Percentiles rank a stretch among this genome's conserved stretches.
Evolutionary conservation across 441 rosid species (phyloP).

Genomic region (Gossypium laxum): DNA sequence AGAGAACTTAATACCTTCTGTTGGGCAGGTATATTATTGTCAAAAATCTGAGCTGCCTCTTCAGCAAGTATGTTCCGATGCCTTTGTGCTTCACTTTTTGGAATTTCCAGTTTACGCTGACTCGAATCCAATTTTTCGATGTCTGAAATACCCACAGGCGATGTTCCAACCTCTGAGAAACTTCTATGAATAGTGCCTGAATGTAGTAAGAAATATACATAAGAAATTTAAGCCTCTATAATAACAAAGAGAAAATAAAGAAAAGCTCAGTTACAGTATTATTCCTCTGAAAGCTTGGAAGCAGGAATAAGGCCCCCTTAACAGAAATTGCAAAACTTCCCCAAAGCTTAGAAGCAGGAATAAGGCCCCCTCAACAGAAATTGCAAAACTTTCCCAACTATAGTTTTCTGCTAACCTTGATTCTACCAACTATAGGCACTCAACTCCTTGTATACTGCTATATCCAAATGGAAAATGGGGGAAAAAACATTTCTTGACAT

Average conservation of each 20-base stretch:
- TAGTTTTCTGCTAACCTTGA: not conserved
- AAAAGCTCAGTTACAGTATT: not conserved
- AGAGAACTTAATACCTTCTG: slow-evolving; percentile 45
- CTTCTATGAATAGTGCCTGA: slow-evolving; percentile 33
- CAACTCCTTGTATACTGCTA: not conserved
- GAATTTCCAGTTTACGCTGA: slow-evolving; percentile 47
- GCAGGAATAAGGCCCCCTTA: not conserved
- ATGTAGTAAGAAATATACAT: slow-evolving; percentile 9
- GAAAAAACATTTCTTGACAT: slow-evolving; percentile 9
- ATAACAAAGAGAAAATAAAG: slow-evolving; percentile 6
- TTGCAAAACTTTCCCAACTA: not conserved
- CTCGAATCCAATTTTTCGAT: slow-evolving; percentile 32
- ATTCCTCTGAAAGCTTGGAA: slow-evolving; percentile 1
- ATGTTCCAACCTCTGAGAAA: slow-evolving; percentile 28
- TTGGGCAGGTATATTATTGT: slow-evolving; percentile 54
- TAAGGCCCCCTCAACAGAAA: not conserved
- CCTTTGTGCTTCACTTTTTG: slow-evolving; percentile 58
- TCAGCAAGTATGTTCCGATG: slow-evolving; percentile 48
- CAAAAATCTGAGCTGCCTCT: slow-evolving; percentile 73
- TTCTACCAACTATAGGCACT: not conserved
- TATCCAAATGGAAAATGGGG: not conserved
- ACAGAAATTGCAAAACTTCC: not conserved
- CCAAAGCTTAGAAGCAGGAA: not conserved
- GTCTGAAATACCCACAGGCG: slow-evolving; percentile 28
- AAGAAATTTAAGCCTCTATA: slow-evolving; percentile 10